Conservation (phyloP, 2,329 filamentous ascomycete species). For the Arthrobotrys sinensis region DNA sequence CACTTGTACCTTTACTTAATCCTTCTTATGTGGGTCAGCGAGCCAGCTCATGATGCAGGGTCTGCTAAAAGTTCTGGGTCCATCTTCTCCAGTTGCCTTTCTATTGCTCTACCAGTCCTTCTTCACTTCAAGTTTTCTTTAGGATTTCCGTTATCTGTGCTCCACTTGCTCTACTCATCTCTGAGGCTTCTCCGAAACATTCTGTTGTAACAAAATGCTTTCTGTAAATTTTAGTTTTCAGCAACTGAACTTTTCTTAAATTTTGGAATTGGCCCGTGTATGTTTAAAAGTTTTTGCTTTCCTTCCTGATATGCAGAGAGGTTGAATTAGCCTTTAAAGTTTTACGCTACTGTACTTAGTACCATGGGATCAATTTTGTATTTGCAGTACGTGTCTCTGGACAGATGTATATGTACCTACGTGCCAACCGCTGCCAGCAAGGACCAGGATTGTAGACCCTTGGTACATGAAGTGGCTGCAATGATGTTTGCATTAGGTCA, state of each 20-base stretch:
- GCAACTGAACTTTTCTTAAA: too few relatives aligned
- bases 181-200: constrained; percentile 20
- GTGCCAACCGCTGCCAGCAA: background rate
- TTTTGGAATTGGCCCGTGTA: too few relatives aligned
- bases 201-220: background rate
- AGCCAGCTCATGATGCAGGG: background rate
- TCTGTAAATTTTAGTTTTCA: background rate
- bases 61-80: background rate
- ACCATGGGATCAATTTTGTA: constrained; percentile 36
- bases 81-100: background rate
- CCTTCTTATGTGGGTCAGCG: constrained; percentile 26
- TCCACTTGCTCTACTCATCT: constrained; percentile 17
- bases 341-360: constrained; percentile 25
- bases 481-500: constrained; percentile 9
- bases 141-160: constrained; percentile 30
- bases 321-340: constrained; percentile 40
- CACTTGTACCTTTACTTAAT: constrained; percentile 33
- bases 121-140: constrained; percentile 29
- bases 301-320: constrained; percentile 3
- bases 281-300: background rate
- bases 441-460: constrained; percentile 14
- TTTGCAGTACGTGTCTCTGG: background rate
- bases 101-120: constrained; percentile 18
- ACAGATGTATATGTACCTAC: constrained; percentile 7
- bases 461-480: constrained; percentile 3